Conservation (phyloP, 176 grass and related monocot species). For the Carex littledalei region DNA sequence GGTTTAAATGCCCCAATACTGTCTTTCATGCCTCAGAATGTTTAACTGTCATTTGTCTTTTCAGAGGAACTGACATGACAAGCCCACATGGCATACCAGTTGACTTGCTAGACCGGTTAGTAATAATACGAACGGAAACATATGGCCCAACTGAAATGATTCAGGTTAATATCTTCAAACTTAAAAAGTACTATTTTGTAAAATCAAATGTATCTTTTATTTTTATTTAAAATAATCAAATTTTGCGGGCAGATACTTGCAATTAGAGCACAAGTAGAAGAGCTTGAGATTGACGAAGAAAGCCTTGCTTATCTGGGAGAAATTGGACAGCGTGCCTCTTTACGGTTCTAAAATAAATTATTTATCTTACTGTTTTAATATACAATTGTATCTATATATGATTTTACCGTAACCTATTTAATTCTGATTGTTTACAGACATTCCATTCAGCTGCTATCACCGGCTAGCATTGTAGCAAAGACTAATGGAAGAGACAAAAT, state of each 20-base stretch:
- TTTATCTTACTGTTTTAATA: constrained; percentile 12
- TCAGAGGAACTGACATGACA: constrained; percentile 93
- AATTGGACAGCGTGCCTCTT: constrained; percentile 76
- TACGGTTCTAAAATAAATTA: constrained; percentile 42
- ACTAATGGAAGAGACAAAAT: constrained; percentile 91
- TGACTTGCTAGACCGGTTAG: constrained; percentile 88
- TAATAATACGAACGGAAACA: constrained; percentile 85
- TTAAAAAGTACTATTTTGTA: constrained; percentile 20
- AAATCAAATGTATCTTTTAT: constrained; percentile 13
- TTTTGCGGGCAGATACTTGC: constrained; percentile 56
- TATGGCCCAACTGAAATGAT: constrained; percentile 94
- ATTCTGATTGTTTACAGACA: constrained; percentile 35
- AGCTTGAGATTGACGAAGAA: constrained; percentile 88
- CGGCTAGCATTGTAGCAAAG: constrained; percentile 70
- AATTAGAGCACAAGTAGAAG: constrained; percentile 93
- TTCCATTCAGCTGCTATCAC: constrained; percentile 84
- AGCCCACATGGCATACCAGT: constrained; percentile 94
- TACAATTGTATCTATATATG: background rate
- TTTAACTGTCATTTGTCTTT: constrained; percentile 23
- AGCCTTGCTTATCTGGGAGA: constrained; percentile 92
- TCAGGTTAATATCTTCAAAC: constrained; percentile 44
- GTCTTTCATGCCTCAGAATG: background rate
- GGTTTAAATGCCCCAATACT: no score
- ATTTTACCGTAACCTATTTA: background rate
- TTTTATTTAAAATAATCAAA: constrained; percentile 15